A percentile compares a stretch with the other conserved stretches of the same genome.
Evolutionary conservation across 148 eudicot species (phyloP).

Genomic region (Chenopodium suecicum): DNA sequence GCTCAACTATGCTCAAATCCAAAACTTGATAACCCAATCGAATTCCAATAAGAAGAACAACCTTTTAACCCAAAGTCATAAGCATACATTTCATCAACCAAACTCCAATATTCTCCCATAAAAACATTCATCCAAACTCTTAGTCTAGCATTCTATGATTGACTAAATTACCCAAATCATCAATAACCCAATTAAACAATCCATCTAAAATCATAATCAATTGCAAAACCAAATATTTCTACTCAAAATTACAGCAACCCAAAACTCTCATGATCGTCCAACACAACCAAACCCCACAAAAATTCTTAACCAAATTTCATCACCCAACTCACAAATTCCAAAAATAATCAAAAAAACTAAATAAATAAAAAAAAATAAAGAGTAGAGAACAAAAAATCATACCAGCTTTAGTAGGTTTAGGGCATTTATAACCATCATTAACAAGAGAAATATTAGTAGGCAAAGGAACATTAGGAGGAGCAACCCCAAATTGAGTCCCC

Average conservation of each 20-base stretch:
- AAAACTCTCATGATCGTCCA: neutral
- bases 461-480: constrained; percentile 34
- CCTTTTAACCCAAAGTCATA: neutral
- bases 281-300: neutral
- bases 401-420: neutral
- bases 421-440: constrained; percentile 22
- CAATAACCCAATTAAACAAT: neutral
- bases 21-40: neutral
- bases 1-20: neutral
- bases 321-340: neutral
- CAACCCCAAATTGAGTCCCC: constrained; percentile 71
- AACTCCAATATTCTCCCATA: neutral
- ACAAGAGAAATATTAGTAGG: constrained; percentile 23
- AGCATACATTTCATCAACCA: neutral
- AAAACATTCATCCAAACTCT: neutral
- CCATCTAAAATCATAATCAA: neutral
- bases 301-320: no score
- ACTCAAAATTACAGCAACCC: neutral
- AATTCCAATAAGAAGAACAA: neutral
- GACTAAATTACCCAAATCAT: neutral
- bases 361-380: no score
- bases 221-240: neutral
- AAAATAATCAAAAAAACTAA: neutral
- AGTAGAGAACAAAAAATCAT: neutral
- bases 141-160: neutral